These are phyloP conservation scores for Acanthamoeba triangularis DNA, from an alignment of 208 protist species.

Conservation along the genomic window DNA sequence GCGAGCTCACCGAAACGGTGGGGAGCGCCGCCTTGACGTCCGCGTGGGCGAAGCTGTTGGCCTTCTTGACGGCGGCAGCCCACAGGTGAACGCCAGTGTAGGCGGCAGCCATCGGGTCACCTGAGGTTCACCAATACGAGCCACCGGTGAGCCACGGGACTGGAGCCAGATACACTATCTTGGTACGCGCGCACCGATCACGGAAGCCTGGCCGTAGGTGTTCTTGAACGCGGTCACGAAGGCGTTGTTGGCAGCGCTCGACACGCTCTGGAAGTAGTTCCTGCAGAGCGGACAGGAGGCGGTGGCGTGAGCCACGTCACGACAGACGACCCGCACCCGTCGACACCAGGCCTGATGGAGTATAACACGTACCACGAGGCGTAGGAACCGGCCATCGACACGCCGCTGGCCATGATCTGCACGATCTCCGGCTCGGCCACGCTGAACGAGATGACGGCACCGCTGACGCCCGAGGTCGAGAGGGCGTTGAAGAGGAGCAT, in stretches of 20 bases:
- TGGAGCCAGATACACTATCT: no score
- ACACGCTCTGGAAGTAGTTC: slow-evolving; percentile 63
- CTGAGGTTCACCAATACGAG: not conserved
- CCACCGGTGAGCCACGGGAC: not conserved
- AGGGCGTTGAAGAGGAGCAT: slow-evolving; percentile 32
- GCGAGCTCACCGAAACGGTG: not conserved
- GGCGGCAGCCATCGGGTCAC: slow-evolving; percentile 50
- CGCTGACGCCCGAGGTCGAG: not conserved
- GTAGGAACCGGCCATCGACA: slow-evolving; percentile 24
- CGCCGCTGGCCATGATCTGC: not conserved
- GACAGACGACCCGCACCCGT: not conserved
- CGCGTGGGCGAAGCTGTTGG: not conserved
- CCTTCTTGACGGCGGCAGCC: slow-evolving; percentile 21
- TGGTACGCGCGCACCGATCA: not conserved
- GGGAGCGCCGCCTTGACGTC: slow-evolving; percentile 23
- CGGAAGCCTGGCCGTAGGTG: slow-evolving; percentile 42
- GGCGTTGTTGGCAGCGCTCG: slow-evolving; percentile 23
- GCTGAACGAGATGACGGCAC: slow-evolving; percentile 29
- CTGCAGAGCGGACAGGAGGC: not conserved
- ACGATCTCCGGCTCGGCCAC: slow-evolving; percentile 47
- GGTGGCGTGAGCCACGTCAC: not conserved
- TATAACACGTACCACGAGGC: not conserved
- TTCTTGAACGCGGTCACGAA: slow-evolving; percentile 45
- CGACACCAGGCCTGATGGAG: not conserved
- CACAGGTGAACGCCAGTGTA: slow-evolving; percentile 48